Percentiles rank a stretch among this genome's conserved stretches.
phyloP scores from a whole-genome alignment of 139 green algal genomes.

The Dunaliella primolecta region DNA sequence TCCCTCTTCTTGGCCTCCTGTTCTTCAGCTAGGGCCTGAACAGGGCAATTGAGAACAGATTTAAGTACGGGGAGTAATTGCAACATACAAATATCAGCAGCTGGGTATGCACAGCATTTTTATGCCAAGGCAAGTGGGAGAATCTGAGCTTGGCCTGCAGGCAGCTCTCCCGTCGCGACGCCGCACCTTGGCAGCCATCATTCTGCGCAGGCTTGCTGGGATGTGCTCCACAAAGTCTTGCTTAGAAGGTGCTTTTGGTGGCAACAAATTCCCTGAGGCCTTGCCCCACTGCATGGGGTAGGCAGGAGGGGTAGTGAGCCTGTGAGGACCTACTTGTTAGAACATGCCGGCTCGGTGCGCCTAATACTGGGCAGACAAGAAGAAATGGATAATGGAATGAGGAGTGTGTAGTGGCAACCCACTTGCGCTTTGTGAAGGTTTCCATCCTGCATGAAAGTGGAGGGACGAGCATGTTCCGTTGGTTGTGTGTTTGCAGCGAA shows the following conservation, averaged over 20 bases:
- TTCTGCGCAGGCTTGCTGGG: constrained; percentile 16
- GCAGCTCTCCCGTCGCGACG: no score
- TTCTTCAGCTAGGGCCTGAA: constrained; percentile 12
- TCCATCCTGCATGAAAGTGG: background rate
- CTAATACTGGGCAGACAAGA: no score
- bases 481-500: background rate
- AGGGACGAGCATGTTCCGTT: background rate
- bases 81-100: no score
- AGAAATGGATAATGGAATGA: no score
- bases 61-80: no score
- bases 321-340: no score
- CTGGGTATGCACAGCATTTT: no score
- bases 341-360: no score
- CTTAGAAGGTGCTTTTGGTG: constrained; percentile 18
- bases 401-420: no score
- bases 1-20: constrained; percentile 12
- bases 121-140: no score
- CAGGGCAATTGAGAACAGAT: no score
- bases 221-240: constrained; percentile 3
- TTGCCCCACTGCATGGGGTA: background rate
- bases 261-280: background rate
- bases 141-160: no score
- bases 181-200: constrained; percentile 25
- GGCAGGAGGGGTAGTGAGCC: background rate
- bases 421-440: background rate